A percentile compares a stretch with the other conserved stretches of the same genome.
Conservation (phyloP, 192 early-diverging fungal genomes). For the Backusella psychrophila region DNA sequence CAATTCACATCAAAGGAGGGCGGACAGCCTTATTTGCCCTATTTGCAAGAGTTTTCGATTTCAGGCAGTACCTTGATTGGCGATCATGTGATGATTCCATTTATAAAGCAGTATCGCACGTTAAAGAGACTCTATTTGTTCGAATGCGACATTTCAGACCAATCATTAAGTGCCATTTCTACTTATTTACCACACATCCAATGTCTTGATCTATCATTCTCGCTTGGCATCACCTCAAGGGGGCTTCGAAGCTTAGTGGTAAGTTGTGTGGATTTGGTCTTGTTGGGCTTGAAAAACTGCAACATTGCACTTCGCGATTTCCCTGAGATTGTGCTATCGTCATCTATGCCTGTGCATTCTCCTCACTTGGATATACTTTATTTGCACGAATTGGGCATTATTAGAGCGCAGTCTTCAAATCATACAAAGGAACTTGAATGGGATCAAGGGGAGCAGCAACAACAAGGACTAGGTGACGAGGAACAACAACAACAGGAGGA, state of each 20-base stretch:
- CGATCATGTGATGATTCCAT: slow-evolving; percentile 31
- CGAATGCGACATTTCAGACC: slow-evolving; percentile 39
- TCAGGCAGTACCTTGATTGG: slow-evolving; percentile 33
- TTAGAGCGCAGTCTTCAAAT: not conserved
- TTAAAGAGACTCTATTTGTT: slow-evolving; percentile 29
- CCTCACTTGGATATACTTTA: not conserved
- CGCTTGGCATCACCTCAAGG: slow-evolving; percentile 22
- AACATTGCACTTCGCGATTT: slow-evolving; percentile 7
- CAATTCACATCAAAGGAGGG: not conserved
- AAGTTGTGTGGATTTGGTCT: slow-evolving; percentile 9
- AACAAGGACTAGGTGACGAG: not conserved
- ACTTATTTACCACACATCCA: slow-evolving; percentile 24
- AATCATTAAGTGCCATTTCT: slow-evolving; percentile 25
- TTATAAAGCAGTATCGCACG: slow-evolving; percentile 22
- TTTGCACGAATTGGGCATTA: not conserved
- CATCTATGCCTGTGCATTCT: not conserved
- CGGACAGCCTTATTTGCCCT: not conserved
- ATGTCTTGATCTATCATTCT: slow-evolving; percentile 36
- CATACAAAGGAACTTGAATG: not conserved
- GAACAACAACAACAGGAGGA: not conserved
- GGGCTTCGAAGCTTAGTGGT: slow-evolving; percentile 28
- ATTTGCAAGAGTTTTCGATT: slow-evolving; percentile 35
- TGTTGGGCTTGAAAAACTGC: slow-evolving; percentile 30
- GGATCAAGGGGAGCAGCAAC: not conserved
- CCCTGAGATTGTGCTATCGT: slow-evolving; percentile 9